phyloP scores from a whole-genome alignment of 768 basidiomycete species.

The Inosperma sp. region DNA sequence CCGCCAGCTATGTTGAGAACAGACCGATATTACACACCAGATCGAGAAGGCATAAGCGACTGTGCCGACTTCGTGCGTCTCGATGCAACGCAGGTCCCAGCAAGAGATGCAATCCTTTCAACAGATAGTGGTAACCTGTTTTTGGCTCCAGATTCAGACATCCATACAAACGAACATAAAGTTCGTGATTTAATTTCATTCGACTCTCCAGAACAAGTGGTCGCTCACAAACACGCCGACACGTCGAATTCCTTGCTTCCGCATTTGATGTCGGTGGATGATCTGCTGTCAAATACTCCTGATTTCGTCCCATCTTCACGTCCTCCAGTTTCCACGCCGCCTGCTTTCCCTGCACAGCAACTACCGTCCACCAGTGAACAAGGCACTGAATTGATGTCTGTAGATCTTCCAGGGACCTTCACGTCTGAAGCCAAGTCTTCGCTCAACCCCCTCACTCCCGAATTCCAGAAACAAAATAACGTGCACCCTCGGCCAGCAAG shows the following conservation, averaged over 20 bases:
- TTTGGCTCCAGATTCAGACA: too few relatives aligned
- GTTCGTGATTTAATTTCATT: slow-evolving; percentile 27
- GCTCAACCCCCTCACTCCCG: background rate
- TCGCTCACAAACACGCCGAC: background rate
- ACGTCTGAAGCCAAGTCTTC: background rate
- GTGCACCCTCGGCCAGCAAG: background rate
- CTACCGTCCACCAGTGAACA: too few relatives aligned
- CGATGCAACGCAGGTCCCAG: slow-evolving; percentile 6
- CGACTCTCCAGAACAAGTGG: slow-evolving; percentile 28
- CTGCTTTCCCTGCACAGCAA: background rate
- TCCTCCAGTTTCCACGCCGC: background rate
- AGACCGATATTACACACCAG: slow-evolving; percentile 23
- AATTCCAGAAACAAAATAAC: too few relatives aligned
- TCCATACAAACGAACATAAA: too few relatives aligned
- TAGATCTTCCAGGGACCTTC: background rate
- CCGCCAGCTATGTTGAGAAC: slow-evolving; percentile 22
- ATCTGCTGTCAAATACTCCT: slow-evolving; percentile 23
- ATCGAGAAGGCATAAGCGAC: slow-evolving; percentile 13
- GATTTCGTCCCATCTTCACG: background rate
- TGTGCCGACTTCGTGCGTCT: slow-evolving; percentile 24
- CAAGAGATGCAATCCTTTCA: background rate
- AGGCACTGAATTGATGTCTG: background rate
- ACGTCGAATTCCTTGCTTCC: background rate
- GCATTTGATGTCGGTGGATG: slow-evolving; percentile 23
- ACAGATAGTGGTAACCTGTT: too few relatives aligned